Base-by-base conservation (phyloP, 129 eudicot genomes). In the Glebionis coronaria region DNA sequence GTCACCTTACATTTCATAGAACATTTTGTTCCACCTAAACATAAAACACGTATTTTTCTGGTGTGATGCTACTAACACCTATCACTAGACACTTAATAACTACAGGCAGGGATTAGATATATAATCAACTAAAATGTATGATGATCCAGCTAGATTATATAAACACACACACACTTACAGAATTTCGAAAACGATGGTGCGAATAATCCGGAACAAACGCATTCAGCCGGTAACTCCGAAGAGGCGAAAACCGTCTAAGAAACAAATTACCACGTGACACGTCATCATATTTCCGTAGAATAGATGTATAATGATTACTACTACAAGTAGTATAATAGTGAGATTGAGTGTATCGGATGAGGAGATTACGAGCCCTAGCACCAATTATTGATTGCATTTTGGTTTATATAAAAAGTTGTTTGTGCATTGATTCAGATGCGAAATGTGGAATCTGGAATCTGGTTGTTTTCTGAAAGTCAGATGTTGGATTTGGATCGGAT, bases 151-250 rank as follows among this genome's bases (percentile, higher is more conserved):
- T 54, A 53, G 59, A 31, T 5, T 31, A 31, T 29, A 31, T 0
- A 35, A 35, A 6, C n/a, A n/a, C n/a, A 35, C 7, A 35, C 6
- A 31, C 1, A 73, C 73, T 73, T 71, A 88, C 96, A 67, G 74
- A 68, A 14, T 74, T 81, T 44, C 49, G 76, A 60, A 85, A 67
- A 18, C 81, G 68, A 2, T 67, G 38, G 28, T 85, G 79, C 42
- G 87, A 77, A 44, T 52, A 69, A 79, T 91, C 86, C 51, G 88
- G 80, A 27, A 74, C 72, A 74, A 82, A 85, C 45, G 81, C 91
- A 31, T 71, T 85, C 64, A n/a, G n/a, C n/a, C n/a, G n/a, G n/a
- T 73, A 1, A 63, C 53, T 44, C 69, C 56, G 76, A 19, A 42
- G 47, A 56, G 55, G n/a, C 3, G 83, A 62, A 8, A 76, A 42